These are phyloP conservation scores for Tripterygium wilfordii DNA, from an alignment of 177 flowering plant species.

Conservation along the genomic window DNA sequence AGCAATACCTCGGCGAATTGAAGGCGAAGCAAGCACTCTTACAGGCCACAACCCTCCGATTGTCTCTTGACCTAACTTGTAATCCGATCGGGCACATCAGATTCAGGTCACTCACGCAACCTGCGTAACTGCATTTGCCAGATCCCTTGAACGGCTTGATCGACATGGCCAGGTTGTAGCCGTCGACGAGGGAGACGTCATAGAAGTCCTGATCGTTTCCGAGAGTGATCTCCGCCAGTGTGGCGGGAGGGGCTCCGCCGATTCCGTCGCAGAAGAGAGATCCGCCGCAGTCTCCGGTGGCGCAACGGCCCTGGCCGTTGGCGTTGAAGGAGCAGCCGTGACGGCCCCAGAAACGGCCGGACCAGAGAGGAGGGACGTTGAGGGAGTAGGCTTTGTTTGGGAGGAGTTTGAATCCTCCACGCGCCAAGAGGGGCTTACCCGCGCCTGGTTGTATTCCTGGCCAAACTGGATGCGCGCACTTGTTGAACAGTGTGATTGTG, in stretches of 20 bases:
- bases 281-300: constrained; percentile 93
- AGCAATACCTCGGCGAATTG: constrained; percentile 74
- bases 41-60: constrained; percentile 62
- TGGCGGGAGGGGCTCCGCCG: constrained; percentile 89
- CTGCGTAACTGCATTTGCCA: constrained; percentile 70
- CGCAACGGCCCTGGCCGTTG: constrained; percentile 64
- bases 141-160: constrained; percentile 50
- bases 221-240: constrained; percentile 80
- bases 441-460: constrained; percentile 84
- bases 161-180: constrained; percentile 74
- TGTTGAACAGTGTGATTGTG: constrained; percentile 63
- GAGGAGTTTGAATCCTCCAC: constrained; percentile 76
- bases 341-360: constrained; percentile 95
- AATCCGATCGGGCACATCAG: constrained; percentile 73
- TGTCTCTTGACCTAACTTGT: constrained; percentile 57
- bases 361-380: constrained; percentile 64
- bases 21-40: constrained; percentile 89
- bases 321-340: constrained; percentile 78
- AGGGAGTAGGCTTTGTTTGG: constrained; percentile 51
- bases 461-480: constrained; percentile 81
- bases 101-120: constrained; percentile 82
- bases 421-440: constrained; percentile 64
- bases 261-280: constrained; percentile 65
- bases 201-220: constrained; percentile 72
- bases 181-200: constrained; percentile 86